Evolutionary conservation across 2,329 filamentous ascomycete genomes (phyloP).

Genomic region (Trichophyton rubrum): DNA sequence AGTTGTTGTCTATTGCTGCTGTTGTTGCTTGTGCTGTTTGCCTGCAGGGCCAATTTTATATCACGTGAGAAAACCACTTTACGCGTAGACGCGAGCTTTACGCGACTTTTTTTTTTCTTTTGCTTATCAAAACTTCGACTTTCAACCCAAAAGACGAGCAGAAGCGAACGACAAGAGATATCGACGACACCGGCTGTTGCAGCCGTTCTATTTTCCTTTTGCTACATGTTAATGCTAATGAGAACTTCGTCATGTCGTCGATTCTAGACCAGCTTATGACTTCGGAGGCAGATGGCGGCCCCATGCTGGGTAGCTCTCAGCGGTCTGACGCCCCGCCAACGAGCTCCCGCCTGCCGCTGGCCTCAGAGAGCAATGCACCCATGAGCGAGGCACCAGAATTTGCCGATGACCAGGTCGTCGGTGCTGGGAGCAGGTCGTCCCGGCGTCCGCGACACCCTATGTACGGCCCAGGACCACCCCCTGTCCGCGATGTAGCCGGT

Average conservation of each 20-base stretch:
- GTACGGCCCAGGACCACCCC: conserved; percentile 42
- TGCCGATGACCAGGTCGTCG: conserved; percentile 50
- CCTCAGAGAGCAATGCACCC: conserved; percentile 37
- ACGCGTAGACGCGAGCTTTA: neutral
- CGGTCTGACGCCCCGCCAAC: conserved; percentile 21
- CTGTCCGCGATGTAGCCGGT: conserved; percentile 48
- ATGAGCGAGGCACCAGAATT: conserved; percentile 48
- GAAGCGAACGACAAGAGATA: neutral
- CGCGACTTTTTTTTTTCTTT: neutral
- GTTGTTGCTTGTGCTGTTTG: no score
- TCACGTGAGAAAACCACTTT: conserved; percentile 1
- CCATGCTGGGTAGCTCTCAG: conserved; percentile 2
- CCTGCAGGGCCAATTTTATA: neutral
- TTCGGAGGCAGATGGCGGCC: conserved; percentile 5
- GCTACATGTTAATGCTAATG: neutral
- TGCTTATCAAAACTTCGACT: neutral
- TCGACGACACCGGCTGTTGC: neutral
- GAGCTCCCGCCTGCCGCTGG: conserved; percentile 44
- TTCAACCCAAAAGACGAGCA: neutral
- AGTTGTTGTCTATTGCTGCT: no score
- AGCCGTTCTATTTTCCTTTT: neutral
- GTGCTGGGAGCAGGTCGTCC: conserved; percentile 38
- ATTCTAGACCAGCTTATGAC: conserved; percentile 11
- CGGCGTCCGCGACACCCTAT: conserved; percentile 38
- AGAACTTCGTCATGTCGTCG: conserved; percentile 8